These are phyloP conservation scores for Hemerocallis citrina DNA, from an alignment of 106 monocot species.

Conservation along the genomic window DNA sequence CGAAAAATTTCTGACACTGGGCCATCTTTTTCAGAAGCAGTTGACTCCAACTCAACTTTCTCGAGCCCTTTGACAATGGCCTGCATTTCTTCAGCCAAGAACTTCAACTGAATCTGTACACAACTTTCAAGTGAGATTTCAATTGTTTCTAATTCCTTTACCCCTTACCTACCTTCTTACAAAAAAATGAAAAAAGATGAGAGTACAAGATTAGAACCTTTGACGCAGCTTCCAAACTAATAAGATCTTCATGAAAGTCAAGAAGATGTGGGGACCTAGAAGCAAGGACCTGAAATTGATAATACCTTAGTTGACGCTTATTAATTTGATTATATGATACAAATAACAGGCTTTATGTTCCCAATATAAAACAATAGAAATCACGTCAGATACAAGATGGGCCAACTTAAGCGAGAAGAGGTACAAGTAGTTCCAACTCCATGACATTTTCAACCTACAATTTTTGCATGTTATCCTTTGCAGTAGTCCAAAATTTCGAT, in stretches of 20 bases:
- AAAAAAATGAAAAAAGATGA: background rate
- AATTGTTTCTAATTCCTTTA: background rate
- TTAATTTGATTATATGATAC: background rate
- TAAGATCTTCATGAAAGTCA: conserved; percentile 73
- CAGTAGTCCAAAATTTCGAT: too few relatives aligned
- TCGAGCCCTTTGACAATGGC: conserved; percentile 88
- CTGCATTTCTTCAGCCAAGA: conserved; percentile 98
- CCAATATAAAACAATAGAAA: too few relatives aligned
- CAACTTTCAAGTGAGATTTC: too few relatives aligned
- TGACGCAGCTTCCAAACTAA: conserved; percentile 80
- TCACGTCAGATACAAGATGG: too few relatives aligned
- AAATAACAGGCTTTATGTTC: too few relatives aligned
- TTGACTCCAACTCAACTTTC: conserved; percentile 69
- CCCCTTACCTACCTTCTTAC: conserved; percentile 1
- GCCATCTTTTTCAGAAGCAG: conserved; percentile 91
- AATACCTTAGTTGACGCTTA: background rate
- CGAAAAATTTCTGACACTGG: conserved; percentile 86
- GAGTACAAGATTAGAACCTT: conserved; percentile 39
- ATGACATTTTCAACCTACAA: too few relatives aligned
- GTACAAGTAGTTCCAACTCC: too few relatives aligned
- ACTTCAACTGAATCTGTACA: conserved; percentile 83
- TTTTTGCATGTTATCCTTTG: too few relatives aligned
- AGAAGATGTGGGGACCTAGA: conserved; percentile 71
- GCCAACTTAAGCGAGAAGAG: too few relatives aligned
- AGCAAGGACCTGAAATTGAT: conserved; percentile 68